phyloP scores from a whole-genome alignment of 2,329 filamentous ascomycete species.

The Tolypocladium nubicola region DNA sequence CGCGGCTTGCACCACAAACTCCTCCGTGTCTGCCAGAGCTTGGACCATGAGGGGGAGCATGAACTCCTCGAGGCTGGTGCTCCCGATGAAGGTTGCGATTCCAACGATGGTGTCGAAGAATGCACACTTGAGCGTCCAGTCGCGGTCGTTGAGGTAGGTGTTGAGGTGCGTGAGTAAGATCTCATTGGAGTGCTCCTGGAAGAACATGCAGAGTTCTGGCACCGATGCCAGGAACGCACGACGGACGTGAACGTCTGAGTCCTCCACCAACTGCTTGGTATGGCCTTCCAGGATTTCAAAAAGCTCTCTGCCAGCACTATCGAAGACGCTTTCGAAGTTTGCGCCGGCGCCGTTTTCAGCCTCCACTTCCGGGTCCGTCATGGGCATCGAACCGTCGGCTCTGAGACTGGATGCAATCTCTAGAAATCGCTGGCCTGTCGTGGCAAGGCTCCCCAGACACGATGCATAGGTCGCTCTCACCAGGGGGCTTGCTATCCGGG shows the following conservation, averaged over 20 bases:
- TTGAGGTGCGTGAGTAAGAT: slow-evolving; percentile 94
- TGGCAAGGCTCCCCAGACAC: slow-evolving; percentile 79
- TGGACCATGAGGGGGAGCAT: slow-evolving; percentile 94
- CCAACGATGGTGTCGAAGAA: slow-evolving; percentile 95
- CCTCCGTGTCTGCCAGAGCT: slow-evolving; percentile 83
- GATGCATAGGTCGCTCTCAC: slow-evolving; percentile 89
- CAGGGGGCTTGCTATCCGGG: slow-evolving; percentile 46
- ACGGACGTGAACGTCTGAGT: slow-evolving; percentile 74
- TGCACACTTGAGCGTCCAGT: slow-evolving; percentile 93
- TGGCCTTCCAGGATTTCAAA: slow-evolving; percentile 77
- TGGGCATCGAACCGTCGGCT: slow-evolving; percentile 70
- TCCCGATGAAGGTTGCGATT: slow-evolving; percentile 82
- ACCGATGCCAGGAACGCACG: slow-evolving; percentile 88
- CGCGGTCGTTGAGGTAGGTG: slow-evolving; percentile 90
- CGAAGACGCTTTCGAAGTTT: slow-evolving; percentile 74
- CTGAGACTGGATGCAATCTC: slow-evolving; percentile 84
- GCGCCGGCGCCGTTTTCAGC: slow-evolving; percentile 55
- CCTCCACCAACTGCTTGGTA: slow-evolving; percentile 82
- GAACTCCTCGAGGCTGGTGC: slow-evolving; percentile 83
- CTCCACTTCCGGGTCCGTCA: slow-evolving; percentile 70
- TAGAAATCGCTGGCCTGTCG: slow-evolving; percentile 73
- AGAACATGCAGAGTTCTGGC: slow-evolving; percentile 86
- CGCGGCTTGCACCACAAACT: slow-evolving; percentile 86
- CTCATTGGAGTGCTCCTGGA: slow-evolving; percentile 85
- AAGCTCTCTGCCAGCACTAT: slow-evolving; percentile 74